Evolutionary conservation across 73 alveolate species (phyloP).

Genomic region (Paramecium primaurelia): DNA sequence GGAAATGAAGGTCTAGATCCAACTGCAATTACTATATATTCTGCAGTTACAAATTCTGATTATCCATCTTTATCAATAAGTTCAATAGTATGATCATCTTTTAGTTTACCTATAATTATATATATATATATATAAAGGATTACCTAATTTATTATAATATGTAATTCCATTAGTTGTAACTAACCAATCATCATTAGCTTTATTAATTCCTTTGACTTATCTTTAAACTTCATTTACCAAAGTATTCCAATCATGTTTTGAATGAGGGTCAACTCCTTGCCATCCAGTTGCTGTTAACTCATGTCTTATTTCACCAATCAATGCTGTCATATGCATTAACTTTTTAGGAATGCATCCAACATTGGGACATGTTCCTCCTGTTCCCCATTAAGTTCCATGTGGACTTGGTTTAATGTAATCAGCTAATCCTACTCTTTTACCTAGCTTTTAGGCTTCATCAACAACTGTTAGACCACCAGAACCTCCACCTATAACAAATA

Average conservation of each 20-base stretch:
- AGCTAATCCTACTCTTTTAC: constrained; percentile 84
- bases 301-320: constrained; percentile 37
- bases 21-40: constrained; percentile 36
- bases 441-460: constrained; percentile 81
- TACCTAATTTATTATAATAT: constrained; percentile 48
- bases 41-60: constrained; percentile 32
- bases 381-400: constrained; percentile 98
- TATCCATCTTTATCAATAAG: not conserved
- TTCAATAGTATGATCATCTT: constrained; percentile 38
- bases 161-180: not conserved
- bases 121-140: not conserved
- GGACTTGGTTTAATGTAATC: constrained; percentile 94
- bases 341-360: constrained; percentile 99
- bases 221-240: constrained; percentile 46
- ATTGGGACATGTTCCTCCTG: constrained; percentile 99
- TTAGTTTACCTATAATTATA: not conserved
- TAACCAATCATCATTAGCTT: constrained; percentile 37
- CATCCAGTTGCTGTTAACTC: constrained; percentile 27
- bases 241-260: not conserved
- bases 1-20: constrained; percentile 60
- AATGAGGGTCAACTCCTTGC: not conserved
- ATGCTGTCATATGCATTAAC: constrained; percentile 75
- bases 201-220: constrained; percentile 45
- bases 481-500: constrained; percentile 95
- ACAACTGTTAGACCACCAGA: constrained; percentile 93